Base-by-base conservation (phyloP, 2,329 filamentous ascomycete genomes). In the Cordyceps pruinosa region DNA sequence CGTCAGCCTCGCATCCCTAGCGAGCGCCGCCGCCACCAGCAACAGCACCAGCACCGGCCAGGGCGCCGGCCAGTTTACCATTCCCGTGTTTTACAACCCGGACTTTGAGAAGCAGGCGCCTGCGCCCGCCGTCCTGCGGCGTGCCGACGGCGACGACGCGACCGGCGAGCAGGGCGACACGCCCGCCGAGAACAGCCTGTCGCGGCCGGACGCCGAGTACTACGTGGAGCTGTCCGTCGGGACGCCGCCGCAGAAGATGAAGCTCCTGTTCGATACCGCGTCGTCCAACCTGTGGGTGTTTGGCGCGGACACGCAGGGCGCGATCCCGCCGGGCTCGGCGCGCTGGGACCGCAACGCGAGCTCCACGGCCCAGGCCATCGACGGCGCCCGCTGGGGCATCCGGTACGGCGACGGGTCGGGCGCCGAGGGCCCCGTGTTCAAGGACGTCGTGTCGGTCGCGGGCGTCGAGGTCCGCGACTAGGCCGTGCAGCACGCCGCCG, bases 321-420 rank as follows among this genome's bases (percentile, higher is more conserved):
- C 58, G 25, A 50, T 63, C 35, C 51, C 65, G 52, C 64, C 66
- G 53, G 69, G 70, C 75, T 78, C 60, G 64, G 66, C 1, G 44
- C 71, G 23, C 78, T 73, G 63, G 64, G 72, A 75, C 3, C 37
- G 5, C n/a, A 61, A 56, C 32, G 65, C 67, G 51, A 76, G 73
- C 60, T 70, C 69, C 10, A 73, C 73, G 3, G 66, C 76, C 9
- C 60, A 69, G 60, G 64, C 66, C 54, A 58, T 77, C 35, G 58
- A 60, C 1, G 74, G 73, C 3, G 64, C 65, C 17, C 63, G 65
- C 2, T 79, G 76, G 77, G 60, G 63, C 39, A 76, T 78, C 57
- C 61, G 60, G 1, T 78, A 78, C 56, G 76, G 73, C 17, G 76
- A 78, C 51, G 68, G 69, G 3, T 75, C 72, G 61, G 68, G 65